Evolutionary conservation across 2,329 filamentous ascomycete species (phyloP).

Genomic region (Botryotinia globosa): DNA sequence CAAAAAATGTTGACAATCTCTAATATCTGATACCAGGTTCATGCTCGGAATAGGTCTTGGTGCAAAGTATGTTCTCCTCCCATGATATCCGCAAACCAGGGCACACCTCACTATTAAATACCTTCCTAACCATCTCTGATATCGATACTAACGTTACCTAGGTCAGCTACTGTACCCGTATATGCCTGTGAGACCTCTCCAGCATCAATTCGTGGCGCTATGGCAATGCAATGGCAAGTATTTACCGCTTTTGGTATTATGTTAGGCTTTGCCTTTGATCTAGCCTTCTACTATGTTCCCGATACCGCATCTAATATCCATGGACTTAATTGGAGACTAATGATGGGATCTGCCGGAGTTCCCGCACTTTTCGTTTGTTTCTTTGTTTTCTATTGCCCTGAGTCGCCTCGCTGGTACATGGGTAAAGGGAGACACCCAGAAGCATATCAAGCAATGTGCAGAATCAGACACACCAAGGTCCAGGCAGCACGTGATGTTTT

Average conservation of each 20-base stretch:
- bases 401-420: conserved; percentile 52
- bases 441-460: conserved; percentile 48
- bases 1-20: not conserved
- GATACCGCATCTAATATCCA: conserved; percentile 46
- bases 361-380: conserved; percentile 56
- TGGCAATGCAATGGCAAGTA: conserved; percentile 73
- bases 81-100: not conserved
- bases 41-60: conserved; percentile 68
- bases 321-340: conserved; percentile 64
- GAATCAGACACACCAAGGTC: conserved; percentile 50
- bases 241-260: conserved; percentile 49
- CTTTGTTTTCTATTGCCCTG: conserved; percentile 44
- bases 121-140: not conserved
- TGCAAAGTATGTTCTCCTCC: conserved; percentile 52
- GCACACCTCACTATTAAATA: not conserved
- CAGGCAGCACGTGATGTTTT: conserved; percentile 56
- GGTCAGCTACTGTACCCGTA: conserved; percentile 62
- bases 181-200: conserved; percentile 68
- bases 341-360: conserved; percentile 63
- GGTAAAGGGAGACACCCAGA: conserved; percentile 47
- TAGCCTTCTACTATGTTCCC: conserved; percentile 58
- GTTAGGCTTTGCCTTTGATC: conserved; percentile 57
- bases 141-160: not conserved
- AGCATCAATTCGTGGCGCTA: conserved; percentile 60
- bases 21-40: conserved; percentile 47